Percentiles rank a stretch among this genome's conserved stretches.
These are phyloP conservation scores for Aspergillus sp. DNA, from an alignment of 2,329 filamentous ascomycete species.

Conservation along the genomic window DNA sequence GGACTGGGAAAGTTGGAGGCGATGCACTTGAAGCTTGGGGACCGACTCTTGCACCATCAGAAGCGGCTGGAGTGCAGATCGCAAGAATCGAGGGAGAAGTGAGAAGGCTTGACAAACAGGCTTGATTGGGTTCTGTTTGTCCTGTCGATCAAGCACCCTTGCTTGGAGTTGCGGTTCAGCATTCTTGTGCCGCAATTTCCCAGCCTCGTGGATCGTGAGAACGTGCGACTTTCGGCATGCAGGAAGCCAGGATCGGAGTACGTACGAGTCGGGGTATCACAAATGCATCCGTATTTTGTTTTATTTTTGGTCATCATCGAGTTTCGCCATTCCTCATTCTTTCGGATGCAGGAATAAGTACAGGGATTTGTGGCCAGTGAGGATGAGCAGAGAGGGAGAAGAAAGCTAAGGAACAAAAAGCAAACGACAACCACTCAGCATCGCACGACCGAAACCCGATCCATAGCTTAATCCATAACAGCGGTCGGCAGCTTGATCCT, in stretches of 20 bases:
- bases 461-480: not conserved
- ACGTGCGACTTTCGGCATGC: not conserved
- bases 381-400: not conserved
- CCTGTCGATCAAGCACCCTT: not conserved
- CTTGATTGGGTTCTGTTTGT: not conserved
- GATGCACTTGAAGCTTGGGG: not conserved
- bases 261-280: too few species aligned
- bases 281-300: not conserved
- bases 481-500: not conserved
- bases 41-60: not conserved
- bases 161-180: conserved; percentile 8
- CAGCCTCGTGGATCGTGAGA: conserved; percentile 8
- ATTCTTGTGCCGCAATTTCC: conserved; percentile 3
- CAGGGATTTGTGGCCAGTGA: not conserved
- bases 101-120: not conserved
- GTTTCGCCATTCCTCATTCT: not conserved
- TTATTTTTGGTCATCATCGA: not conserved
- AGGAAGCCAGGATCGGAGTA: too few species aligned
- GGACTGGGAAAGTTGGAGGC: too few species aligned
- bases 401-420: not conserved
- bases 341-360: not conserved
- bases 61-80: not conserved
- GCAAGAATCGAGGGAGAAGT: conserved; percentile 5
- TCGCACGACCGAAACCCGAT: too few species aligned
- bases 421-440: not conserved